Conservation (phyloP, 257 asterid genomes). For the Solanum lycopersicoides region DNA sequence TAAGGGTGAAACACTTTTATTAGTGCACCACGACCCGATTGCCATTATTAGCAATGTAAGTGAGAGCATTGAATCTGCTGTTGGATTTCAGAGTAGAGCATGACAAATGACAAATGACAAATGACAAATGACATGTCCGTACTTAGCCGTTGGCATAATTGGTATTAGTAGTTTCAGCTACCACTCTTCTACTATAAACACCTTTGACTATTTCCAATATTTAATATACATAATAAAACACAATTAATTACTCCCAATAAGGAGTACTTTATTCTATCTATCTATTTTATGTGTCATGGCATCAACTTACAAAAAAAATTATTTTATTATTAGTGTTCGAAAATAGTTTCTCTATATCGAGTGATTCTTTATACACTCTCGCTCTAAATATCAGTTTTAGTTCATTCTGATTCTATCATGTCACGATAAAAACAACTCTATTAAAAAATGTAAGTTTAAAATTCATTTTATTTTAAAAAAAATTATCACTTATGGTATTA, state of each 20-base stretch:
- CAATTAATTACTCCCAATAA: not conserved
- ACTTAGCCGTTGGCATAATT: not conserved
- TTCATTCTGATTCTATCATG: not conserved
- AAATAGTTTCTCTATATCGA: not conserved
- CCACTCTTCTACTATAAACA: not conserved
- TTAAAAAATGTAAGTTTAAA: not conserved
- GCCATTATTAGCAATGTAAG: not conserved
- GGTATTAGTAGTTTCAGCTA: not conserved
- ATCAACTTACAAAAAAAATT: not conserved
- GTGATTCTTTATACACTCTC: not conserved
- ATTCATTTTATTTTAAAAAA: too few species aligned
- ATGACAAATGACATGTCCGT: not conserved
- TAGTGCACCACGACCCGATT: too few species aligned
- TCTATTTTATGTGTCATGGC: not conserved
- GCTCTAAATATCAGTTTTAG: not conserved
- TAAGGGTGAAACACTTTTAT: fast-evolving
- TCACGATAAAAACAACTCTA: not conserved
- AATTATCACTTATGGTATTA: too few species aligned
- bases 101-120: not conserved
- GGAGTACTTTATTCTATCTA: not conserved
- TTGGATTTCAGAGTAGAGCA: not conserved
- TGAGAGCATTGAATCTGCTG: not conserved
- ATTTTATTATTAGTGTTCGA: not conserved
- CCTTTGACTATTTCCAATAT: not conserved
- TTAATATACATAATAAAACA: not conserved